Evolutionary conservation across 805 yeast species (phyloP).

Genomic region (Candida railenensis): DNA sequence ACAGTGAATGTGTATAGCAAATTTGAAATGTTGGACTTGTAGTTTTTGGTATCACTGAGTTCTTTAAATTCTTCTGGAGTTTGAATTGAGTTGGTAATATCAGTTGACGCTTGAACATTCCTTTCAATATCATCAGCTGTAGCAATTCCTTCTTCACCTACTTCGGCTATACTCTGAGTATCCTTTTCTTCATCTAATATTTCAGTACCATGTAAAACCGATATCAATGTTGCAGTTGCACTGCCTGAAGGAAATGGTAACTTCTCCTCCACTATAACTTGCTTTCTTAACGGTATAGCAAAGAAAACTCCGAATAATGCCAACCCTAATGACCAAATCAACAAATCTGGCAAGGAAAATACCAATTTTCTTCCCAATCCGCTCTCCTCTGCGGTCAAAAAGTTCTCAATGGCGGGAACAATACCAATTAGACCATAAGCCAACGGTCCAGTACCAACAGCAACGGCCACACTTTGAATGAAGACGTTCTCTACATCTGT

Average conservation of each 20-base stretch:
- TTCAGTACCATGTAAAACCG: constrained; percentile 77
- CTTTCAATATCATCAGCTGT: not conserved
- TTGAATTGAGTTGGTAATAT: constrained; percentile 1
- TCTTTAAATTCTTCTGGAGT: not conserved
- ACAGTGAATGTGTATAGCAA: constrained; percentile 59
- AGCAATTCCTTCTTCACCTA: not conserved
- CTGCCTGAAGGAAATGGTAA: constrained; percentile 93
- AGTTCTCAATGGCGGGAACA: constrained; percentile 91
- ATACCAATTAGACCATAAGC: constrained; percentile 96
- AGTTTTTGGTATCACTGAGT: constrained; percentile 16
- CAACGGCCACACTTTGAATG: constrained; percentile 90
- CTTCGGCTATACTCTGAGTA: not conserved
- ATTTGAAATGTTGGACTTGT: constrained; percentile 58
- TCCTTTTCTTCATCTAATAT: constrained; percentile 19
- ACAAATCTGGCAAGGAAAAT: constrained; percentile 49
- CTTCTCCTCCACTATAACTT: constrained; percentile 84
- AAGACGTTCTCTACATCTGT: constrained; percentile 94
- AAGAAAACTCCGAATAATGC: constrained; percentile 96
- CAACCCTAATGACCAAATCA: constrained; percentile 81
- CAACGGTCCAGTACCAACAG: constrained; percentile 96
- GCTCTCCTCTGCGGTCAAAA: constrained; percentile 73
- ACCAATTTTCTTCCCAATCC: constrained; percentile 48
- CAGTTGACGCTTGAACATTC: not conserved
- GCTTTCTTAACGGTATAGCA: constrained; percentile 84
- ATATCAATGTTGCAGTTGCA: constrained; percentile 91